Percentiles rank a stretch among this genome's conserved stretches.
Evolutionary conservation across 306 rosid species (phyloP).

Genomic region (Ammopiptanthus mongolicus): DNA sequence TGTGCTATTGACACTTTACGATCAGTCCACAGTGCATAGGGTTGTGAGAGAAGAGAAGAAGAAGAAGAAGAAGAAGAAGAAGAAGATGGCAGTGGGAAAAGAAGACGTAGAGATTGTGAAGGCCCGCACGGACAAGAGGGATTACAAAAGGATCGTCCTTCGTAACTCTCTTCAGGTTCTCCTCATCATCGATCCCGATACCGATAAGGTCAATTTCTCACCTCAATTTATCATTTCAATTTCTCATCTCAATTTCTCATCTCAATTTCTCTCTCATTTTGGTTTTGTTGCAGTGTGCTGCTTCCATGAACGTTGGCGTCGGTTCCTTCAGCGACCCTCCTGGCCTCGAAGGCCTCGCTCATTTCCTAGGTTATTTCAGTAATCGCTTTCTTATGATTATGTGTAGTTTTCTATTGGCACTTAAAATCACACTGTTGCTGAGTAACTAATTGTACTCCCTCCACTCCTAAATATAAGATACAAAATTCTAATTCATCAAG

Average conservation of each 20-base stretch:
- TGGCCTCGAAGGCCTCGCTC: conserved; percentile 94
- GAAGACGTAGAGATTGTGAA: conserved; percentile 54
- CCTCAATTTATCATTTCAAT: not conserved
- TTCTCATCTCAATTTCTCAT: not conserved
- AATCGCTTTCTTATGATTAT: not conserved
- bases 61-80: not conserved
- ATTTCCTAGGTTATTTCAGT: conserved; percentile 64
- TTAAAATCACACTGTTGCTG: not conserved
- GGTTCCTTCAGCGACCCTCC: conserved; percentile 85
- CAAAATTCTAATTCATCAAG: too few relatives aligned
- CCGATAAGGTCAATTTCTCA: conserved; percentile 65
- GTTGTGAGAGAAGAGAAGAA: not conserved
- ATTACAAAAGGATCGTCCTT: conserved; percentile 71
- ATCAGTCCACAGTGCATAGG: too few relatives aligned
- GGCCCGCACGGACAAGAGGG: conserved; percentile 71
- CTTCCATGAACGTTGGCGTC: conserved; percentile 86
- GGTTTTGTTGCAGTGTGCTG: conserved; percentile 63
- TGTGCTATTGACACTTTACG: too few relatives aligned
- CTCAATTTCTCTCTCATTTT: not conserved
- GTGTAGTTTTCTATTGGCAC: not conserved
- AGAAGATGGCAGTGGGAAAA: conserved; percentile 52
- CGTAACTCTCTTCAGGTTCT: conserved; percentile 69
- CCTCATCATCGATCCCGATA: conserved; percentile 76
- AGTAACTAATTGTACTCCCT: too few relatives aligned
- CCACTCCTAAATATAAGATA: too few relatives aligned